These are phyloP conservation scores for Setaria italica DNA, from an alignment of 202 grass and related monocot genomes.

Conservation along the genomic window DNA sequence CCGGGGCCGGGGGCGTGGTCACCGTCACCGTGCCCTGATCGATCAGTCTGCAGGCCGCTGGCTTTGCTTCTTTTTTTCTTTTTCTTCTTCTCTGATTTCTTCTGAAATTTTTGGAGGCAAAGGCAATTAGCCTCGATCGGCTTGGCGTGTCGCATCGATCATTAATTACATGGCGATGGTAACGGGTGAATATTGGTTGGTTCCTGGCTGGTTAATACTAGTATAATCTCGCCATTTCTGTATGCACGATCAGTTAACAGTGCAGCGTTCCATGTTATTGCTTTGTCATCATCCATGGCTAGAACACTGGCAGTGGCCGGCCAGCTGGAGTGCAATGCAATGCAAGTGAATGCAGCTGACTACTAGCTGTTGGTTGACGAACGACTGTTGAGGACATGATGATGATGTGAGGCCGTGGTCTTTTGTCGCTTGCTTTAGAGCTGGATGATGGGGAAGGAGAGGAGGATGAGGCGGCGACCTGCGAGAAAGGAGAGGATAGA, in stretches of 20 bases:
- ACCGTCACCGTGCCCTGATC: slow-evolving; percentile 59
- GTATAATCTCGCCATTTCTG: slow-evolving; percentile 3
- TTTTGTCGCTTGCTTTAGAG: not conserved
- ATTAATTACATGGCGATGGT: slow-evolving; percentile 8
- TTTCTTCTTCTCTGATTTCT: not conserved
- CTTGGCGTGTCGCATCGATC: slow-evolving; percentile 6
- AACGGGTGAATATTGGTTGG: slow-evolving; percentile 40
- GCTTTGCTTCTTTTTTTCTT: not conserved
- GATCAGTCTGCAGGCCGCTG: not conserved
- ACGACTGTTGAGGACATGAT: not conserved
- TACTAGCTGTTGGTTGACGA: not conserved
- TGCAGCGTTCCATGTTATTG: not conserved
- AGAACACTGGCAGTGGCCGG: too few relatives aligned
- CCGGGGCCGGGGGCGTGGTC: slow-evolving; percentile 42
- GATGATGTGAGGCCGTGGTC: not conserved
- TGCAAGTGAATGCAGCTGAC: not conserved
- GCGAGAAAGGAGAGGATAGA: not conserved
- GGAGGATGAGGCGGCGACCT: not conserved
- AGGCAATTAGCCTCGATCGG: slow-evolving; percentile 16
- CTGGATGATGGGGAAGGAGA: not conserved
- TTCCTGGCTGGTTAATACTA: not conserved
- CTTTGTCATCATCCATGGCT: not conserved
- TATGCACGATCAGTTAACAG: not conserved
- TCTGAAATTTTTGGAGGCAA: not conserved
- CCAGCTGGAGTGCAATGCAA: not conserved